Conservation (phyloP, 352 stramenopile species). For the Phytophthora foliorum region DNA sequence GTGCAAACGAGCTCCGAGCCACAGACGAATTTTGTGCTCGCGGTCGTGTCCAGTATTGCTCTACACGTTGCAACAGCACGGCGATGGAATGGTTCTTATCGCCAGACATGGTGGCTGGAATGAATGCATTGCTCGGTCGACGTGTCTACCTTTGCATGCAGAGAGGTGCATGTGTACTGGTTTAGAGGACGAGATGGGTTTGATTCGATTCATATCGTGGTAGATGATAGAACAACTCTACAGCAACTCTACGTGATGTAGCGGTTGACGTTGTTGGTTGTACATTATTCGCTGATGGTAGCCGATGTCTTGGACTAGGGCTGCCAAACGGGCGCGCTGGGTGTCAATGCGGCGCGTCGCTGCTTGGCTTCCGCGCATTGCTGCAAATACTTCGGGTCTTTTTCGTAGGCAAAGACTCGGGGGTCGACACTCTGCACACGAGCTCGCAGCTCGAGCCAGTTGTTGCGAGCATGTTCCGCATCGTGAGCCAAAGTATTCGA, state of each 20-base stretch:
- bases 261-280: too few relatives aligned
- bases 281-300: background rate
- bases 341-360: constrained; percentile 23
- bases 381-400: constrained; percentile 37
- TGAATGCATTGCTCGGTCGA: background rate
- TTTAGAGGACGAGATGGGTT: background rate
- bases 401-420: constrained; percentile 30
- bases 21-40: constrained; percentile 30
- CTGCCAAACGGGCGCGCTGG: constrained; percentile 27
- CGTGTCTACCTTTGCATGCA: background rate
- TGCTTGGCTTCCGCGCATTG: constrained; percentile 35
- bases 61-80: background rate
- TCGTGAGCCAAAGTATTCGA: background rate
- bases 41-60: background rate
- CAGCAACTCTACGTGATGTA: too few relatives aligned
- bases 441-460: constrained; percentile 31
- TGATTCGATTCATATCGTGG: background rate
- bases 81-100: background rate
- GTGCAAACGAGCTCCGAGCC: constrained; percentile 24
- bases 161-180: too few relatives aligned
- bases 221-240: background rate
- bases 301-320: constrained; percentile 5
- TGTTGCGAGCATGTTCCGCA: constrained; percentile 14
- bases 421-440: constrained; percentile 35
- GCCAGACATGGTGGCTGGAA: constrained; percentile 16